Evolutionary conservation across 2,329 filamentous ascomycete species (phyloP).

Genomic region (Aaosphaeria arxii): DNA sequence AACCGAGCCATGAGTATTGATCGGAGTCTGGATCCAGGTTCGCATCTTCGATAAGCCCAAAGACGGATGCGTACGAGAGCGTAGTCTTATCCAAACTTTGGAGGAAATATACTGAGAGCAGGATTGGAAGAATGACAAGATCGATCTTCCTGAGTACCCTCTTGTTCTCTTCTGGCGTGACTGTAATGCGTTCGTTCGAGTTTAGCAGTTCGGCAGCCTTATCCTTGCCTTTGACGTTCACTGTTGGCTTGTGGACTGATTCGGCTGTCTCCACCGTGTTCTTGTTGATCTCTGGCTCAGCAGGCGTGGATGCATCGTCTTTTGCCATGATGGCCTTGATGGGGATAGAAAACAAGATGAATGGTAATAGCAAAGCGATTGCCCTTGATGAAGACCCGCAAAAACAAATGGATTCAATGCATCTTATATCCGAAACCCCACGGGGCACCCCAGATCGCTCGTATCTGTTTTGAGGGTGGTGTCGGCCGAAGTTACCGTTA

Average conservation of each 20-base stretch:
- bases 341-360: background rate
- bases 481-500: constrained; percentile 21
- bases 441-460: constrained; percentile 12
- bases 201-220: constrained; percentile 51
- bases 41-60: constrained; percentile 60
- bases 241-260: constrained; percentile 20
- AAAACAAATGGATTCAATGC: background rate
- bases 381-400: background rate
- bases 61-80: constrained; percentile 60
- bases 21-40: constrained; percentile 50
- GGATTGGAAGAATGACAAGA: constrained; percentile 50
- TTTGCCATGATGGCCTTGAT: constrained; percentile 11
- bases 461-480: background rate
- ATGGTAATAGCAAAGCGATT: background rate
- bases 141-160: constrained; percentile 53
- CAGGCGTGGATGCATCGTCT: constrained; percentile 3
- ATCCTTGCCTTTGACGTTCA: constrained; percentile 31
- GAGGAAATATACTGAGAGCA: constrained; percentile 61
- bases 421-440: constrained; percentile 12
- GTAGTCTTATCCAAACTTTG: constrained; percentile 64
- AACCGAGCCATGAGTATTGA: constrained; percentile 53
- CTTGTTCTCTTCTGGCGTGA: constrained; percentile 53
- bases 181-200: constrained; percentile 44
- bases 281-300: constrained; percentile 15
- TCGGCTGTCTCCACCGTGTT: constrained; percentile 21